Evolutionary conservation across 192 early-diverging fungal genomes (phyloP).

Genomic region (Coemansia sp.): DNA sequence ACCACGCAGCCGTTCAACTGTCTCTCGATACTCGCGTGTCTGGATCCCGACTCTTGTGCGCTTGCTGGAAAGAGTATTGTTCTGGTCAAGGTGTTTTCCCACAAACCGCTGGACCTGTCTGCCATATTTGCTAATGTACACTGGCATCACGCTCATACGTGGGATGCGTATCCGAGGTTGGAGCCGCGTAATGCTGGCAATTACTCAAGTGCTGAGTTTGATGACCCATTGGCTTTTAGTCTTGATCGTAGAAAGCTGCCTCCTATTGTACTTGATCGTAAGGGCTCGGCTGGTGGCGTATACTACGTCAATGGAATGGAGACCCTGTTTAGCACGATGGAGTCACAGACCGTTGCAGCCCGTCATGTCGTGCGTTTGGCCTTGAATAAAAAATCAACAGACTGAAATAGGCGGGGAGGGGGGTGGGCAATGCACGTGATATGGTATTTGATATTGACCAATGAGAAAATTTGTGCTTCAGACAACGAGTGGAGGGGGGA

Average conservation of each 20-base stretch:
- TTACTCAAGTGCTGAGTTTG: background rate
- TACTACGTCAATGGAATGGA: slow-evolving; percentile 41
- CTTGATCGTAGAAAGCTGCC: slow-evolving; percentile 9
- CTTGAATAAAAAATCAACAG: background rate
- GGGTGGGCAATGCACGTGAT: too few relatives aligned
- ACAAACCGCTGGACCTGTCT: slow-evolving; percentile 13
- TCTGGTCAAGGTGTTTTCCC: slow-evolving; percentile 34
- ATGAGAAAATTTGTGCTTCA: too few relatives aligned
- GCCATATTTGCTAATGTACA: slow-evolving; percentile 7
- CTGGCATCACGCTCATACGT: slow-evolving; percentile 23
- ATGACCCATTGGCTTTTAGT: background rate
- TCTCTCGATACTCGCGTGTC: slow-evolving; percentile 32
- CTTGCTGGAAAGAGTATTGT: slow-evolving; percentile 9
- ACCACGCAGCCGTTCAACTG: slow-evolving; percentile 37
- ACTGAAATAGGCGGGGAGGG: too few relatives aligned
- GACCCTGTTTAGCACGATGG: slow-evolving; percentile 35
- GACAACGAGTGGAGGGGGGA: too few relatives aligned
- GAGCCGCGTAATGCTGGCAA: slow-evolving; percentile 21
- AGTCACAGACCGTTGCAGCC: slow-evolving; percentile 41
- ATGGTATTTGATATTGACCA: too few relatives aligned
- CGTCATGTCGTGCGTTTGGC: slow-evolving; percentile 25
- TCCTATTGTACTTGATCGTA: slow-evolving; percentile 24
- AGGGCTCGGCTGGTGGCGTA: slow-evolving; percentile 2
- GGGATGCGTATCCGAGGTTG: slow-evolving; percentile 30
- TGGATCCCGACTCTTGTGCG: background rate